phyloP scores from a whole-genome alignment of 2,329 filamentous ascomycete species.

The Cladophialophora psammophila region DNA sequence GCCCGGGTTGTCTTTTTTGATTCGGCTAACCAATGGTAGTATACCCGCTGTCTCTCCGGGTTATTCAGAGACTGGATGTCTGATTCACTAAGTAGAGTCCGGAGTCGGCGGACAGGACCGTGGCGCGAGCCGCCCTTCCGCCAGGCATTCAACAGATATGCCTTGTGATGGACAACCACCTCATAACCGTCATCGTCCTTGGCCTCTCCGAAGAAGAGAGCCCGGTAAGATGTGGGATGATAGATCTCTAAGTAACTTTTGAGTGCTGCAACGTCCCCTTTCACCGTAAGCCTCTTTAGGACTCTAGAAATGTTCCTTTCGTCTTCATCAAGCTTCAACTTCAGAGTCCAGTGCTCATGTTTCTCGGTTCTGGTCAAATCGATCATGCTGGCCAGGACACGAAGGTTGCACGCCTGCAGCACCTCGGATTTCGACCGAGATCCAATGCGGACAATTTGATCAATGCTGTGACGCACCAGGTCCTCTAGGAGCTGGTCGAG shows the following conservation, averaged over 20 bases:
- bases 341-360: slow-evolving; percentile 38
- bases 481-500: slow-evolving; percentile 68
- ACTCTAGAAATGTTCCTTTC: slow-evolving; percentile 23
- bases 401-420: slow-evolving; percentile 61
- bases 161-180: slow-evolving; percentile 13
- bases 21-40: slow-evolving; percentile 5
- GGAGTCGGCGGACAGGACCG: neutral
- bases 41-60: slow-evolving; percentile 8
- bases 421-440: slow-evolving; percentile 63
- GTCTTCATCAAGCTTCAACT: slow-evolving; percentile 43
- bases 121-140: neutral
- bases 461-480: slow-evolving; percentile 51
- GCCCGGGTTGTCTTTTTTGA: neutral
- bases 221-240: slow-evolving; percentile 29
- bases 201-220: slow-evolving; percentile 33
- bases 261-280: slow-evolving; percentile 23
- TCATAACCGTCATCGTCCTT: slow-evolving; percentile 36
- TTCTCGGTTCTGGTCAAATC: slow-evolving; percentile 52
- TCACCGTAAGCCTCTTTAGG: slow-evolving; percentile 14
- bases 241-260: slow-evolving; percentile 35
- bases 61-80: neutral
- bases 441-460: slow-evolving; percentile 68
- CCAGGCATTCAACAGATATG: slow-evolving; percentile 8
- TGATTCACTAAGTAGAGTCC: neutral
- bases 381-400: slow-evolving; percentile 44